Evolutionary conservation across 768 basidiomycete species (phyloP).

Genomic region (Amanita muscaria): DNA sequence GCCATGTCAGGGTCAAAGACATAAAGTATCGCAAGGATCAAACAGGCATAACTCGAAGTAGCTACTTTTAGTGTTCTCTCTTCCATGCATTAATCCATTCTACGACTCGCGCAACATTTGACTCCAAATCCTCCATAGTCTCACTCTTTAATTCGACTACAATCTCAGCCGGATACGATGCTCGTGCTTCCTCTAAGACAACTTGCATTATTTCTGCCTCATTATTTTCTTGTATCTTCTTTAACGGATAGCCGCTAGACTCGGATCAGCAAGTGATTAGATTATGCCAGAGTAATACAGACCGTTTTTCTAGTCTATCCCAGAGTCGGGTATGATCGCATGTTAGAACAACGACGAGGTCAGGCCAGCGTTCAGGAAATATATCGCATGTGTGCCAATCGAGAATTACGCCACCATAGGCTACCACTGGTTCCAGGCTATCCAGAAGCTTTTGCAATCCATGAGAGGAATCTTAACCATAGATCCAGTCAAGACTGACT

Average conservation of each 20-base stretch:
- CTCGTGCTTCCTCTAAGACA: slow-evolving; percentile 79
- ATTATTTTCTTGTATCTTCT: slow-evolving; percentile 98
- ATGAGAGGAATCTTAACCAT: slow-evolving; percentile 8
- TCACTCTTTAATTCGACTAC: slow-evolving; percentile 81
- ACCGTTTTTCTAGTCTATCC: slow-evolving; percentile 89
- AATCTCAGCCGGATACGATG: slow-evolving; percentile 79
- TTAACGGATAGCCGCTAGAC: slow-evolving; percentile 70
- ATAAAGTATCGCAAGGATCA: too few species aligned
- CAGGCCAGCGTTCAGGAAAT: slow-evolving; percentile 95
- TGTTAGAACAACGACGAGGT: slow-evolving; percentile 86
- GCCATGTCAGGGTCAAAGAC: slow-evolving; percentile 1
- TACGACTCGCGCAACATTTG: slow-evolving; percentile 81
- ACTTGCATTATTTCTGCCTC: slow-evolving; percentile 97
- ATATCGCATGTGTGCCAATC: slow-evolving; percentile 94
- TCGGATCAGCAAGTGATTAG: slow-evolving; percentile 4
- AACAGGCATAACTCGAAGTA: neutral
- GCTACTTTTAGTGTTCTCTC: slow-evolving; percentile 13
- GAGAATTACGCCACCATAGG: slow-evolving; percentile 71
- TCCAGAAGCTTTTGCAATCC: slow-evolving; percentile 59
- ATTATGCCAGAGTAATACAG: slow-evolving; percentile 14
- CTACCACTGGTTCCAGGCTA: slow-evolving; percentile 67
- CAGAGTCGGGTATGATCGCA: slow-evolving; percentile 85
- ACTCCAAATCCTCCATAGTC: slow-evolving; percentile 68
- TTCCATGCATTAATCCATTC: slow-evolving; percentile 80
- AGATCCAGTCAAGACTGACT: slow-evolving; percentile 35